A percentile compares a stretch with the other conserved stretches of the same genome.
Conservation (phyloP, 176 grass and related monocot genomes). For the Raddia guianensis region DNA sequence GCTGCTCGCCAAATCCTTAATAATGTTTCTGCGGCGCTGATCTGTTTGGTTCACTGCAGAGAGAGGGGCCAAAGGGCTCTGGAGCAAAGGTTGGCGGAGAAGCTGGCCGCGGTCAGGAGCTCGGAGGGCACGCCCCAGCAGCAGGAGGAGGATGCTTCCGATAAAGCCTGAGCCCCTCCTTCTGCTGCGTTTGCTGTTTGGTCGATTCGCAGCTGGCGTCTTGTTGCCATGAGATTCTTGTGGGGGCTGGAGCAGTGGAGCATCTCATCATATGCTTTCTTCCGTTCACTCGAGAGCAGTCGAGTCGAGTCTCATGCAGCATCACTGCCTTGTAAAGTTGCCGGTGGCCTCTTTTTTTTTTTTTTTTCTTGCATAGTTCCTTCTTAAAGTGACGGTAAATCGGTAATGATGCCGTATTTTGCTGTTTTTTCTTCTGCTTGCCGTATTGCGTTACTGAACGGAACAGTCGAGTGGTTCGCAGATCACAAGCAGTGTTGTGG, state of each 20-base stretch:
- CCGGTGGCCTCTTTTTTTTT: background rate
- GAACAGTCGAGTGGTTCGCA: background rate
- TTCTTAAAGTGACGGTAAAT: too few relatives aligned
- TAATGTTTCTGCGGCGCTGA: background rate
- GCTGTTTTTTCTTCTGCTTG: background rate
- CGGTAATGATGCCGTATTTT: too few relatives aligned
- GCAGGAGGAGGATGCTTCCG: constrained; percentile 49
- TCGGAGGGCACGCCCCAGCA: constrained; percentile 23
- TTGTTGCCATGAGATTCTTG: constrained; percentile 1
- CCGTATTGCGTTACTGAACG: background rate
- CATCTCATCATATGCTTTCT: background rate
- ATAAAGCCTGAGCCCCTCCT: constrained; percentile 55
- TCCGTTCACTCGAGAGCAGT: background rate
- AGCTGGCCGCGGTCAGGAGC: constrained; percentile 42
- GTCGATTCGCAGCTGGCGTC: background rate
- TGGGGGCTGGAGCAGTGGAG: background rate
- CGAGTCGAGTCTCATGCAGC: background rate
- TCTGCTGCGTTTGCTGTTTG: background rate
- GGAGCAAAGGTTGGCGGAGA: constrained; percentile 73
- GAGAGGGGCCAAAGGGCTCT: constrained; percentile 84
- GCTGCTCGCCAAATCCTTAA: background rate
- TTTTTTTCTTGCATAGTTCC: background rate
- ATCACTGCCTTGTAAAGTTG: background rate
- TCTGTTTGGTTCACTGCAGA: constrained; percentile 43
- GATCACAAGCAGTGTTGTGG: too few relatives aligned